Evolutionary conservation across 164 flowering plant species (phyloP), one percentile per base, ranked within the genome.

Genomic region (Hamamelis virginiana): DNA sequence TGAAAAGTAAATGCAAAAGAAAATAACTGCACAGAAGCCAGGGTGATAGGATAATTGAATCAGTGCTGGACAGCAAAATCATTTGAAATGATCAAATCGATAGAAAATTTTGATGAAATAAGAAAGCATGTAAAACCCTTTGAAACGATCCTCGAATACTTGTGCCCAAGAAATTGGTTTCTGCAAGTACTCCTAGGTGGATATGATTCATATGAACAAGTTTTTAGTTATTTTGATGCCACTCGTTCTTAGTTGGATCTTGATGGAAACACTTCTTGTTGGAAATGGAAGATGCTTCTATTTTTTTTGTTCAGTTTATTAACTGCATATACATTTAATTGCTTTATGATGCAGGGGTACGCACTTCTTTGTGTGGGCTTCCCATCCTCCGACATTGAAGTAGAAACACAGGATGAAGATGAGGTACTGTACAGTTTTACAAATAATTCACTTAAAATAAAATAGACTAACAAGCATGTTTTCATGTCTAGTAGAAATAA

Each of bases 381-480:
- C 77, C 98, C 97, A 26, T 75, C 89, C 48, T 87, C 97, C 57
- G 97, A 94, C 65, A 28, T 94, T 74, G 97, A 87, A 80, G 97
- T 94, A 55, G 98, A 94, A 84, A 94, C 98, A 62, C 98, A 94
- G 75, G 97, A 94, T 70, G 98, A 94, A 75, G 98, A 94, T 73
- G 98, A 94, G 95, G 98, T 91, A 84, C 74, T 38, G 60, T 33
- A 15, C 26, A 25, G 45, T 51, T 41, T 44, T 43, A 25, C 45
- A 33, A 33, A 21, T 50, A 15, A 61, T 51, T 48, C 23, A 28
- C 45, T 38, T 4, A 26, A 33, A 22, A 55, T 11, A 22, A 21
- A 15, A 8, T 53, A 52, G 28, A 5, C 3, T 23, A 44, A 6
- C 48, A 62, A n/a, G 5, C 55, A 64, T 61, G 50, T 38, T 50